These are phyloP conservation scores for Fraxinus platypoda DNA, from an alignment of 305 asterid genomes.

Conservation along the genomic window DNA sequence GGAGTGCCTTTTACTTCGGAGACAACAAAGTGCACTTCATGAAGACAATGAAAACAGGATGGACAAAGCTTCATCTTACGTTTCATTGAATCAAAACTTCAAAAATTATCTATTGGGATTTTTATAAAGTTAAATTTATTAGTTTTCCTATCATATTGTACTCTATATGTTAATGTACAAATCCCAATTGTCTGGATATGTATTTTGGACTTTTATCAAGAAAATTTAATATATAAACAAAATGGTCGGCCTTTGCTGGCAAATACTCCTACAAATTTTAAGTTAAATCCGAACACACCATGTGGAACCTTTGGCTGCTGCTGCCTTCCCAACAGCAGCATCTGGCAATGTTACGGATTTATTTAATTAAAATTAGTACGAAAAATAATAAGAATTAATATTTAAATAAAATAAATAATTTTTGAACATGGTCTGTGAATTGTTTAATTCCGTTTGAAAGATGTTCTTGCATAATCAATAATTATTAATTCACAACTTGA, in stretches of 20 bases:
- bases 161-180: constrained; percentile 12
- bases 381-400: background rate
- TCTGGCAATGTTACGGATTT: constrained; percentile 5
- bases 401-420: background rate
- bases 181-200: constrained; percentile 19
- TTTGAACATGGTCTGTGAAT: background rate
- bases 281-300: constrained; percentile 35
- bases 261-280: constrained; percentile 10
- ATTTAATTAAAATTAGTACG: background rate
- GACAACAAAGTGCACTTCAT: background rate
- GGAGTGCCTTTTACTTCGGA: too few species aligned
- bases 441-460: background rate
- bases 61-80: background rate
- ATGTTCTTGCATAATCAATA: background rate
- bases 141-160: constrained; percentile 21
- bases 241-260: constrained; percentile 12
- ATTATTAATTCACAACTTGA: background rate
- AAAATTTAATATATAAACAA: background rate
- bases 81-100: background rate
- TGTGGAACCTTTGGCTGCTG: constrained; percentile 24
- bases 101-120: background rate
- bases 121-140: constrained; percentile 3
- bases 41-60: background rate
- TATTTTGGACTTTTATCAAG: constrained; percentile 24
- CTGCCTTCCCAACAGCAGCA: constrained; percentile 20